Conservation (phyloP, 2,329 filamentous ascomycete genomes). For the Fusarium sp. region DNA sequence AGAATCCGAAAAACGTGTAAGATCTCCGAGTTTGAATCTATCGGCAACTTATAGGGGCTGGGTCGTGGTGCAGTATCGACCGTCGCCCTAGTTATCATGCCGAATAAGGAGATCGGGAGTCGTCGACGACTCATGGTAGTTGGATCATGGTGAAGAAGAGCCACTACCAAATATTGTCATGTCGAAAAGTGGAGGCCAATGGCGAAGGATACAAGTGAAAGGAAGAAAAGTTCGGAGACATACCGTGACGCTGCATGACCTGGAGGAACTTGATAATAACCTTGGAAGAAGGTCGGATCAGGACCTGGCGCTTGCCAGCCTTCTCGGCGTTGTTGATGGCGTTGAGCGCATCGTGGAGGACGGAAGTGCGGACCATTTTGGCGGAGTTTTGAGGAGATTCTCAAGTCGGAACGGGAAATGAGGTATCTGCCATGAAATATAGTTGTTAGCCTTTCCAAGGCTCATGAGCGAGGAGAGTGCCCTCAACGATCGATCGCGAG, state of each 20-base stretch:
- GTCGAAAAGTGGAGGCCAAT: neutral
- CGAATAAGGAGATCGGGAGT: conserved; percentile 63
- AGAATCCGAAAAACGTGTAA: conserved; percentile 91
- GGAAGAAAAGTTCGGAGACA: conserved; percentile 52
- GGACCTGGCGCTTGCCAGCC: conserved; percentile 98
- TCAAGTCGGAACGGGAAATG: conserved; percentile 74
- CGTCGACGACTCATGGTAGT: conserved; percentile 6
- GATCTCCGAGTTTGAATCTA: conserved; percentile 88
- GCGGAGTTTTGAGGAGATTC: conserved; percentile 76
- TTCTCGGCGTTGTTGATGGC: conserved; percentile 99
- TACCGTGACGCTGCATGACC: conserved; percentile 99
- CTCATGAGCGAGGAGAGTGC: conserved; percentile 75
- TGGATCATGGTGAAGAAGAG: conserved; percentile 4
- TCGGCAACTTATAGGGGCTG: conserved; percentile 99
- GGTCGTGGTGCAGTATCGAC: conserved; percentile 81
- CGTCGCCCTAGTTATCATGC: conserved; percentile 99
- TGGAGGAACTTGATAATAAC: conserved; percentile 99
- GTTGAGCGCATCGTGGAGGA: conserved; percentile 99
- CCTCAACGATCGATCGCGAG: conserved; percentile 64
- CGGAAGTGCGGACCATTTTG: conserved; percentile 99
- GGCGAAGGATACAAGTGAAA: neutral
- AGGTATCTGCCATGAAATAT: conserved; percentile 66
- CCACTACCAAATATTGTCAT: neutral
- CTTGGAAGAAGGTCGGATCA: conserved; percentile 98
- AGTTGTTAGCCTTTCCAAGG: conserved; percentile 68